These are phyloP conservation scores for Lachnellula occidentalis DNA, from an alignment of 2,329 filamentous ascomycete genomes.

Conservation along the genomic window DNA sequence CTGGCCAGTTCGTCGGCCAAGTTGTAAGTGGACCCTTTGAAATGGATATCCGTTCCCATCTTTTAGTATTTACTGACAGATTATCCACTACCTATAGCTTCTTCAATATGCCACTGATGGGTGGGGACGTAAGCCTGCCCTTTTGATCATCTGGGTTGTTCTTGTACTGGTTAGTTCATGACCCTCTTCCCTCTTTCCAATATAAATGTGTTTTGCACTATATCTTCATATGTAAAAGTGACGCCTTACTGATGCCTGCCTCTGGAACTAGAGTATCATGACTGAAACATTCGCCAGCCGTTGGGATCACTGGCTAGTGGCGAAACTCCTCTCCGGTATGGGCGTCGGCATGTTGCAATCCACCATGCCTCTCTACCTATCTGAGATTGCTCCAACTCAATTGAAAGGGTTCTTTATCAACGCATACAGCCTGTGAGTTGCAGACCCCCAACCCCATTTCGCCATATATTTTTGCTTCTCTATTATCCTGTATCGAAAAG, in stretches of 20 bases:
- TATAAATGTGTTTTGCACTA: too few species aligned
- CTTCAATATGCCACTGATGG: constrained; percentile 22
- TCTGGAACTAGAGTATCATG: constrained; percentile 12
- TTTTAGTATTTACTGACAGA: neutral
- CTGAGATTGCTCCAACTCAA: constrained; percentile 18
- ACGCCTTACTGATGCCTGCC: too few species aligned
- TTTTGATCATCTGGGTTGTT: constrained; percentile 31
- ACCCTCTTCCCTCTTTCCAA: too few species aligned
- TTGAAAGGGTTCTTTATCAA: constrained; percentile 17
- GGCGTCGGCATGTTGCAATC: constrained; percentile 21
- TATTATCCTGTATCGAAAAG: constrained; percentile 8
- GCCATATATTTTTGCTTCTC: neutral
- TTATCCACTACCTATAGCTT: constrained; percentile 1
- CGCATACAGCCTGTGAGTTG: constrained; percentile 15
- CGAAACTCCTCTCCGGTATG: constrained; percentile 18
- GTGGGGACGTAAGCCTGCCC: constrained; percentile 32
- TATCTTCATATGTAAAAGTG: too few species aligned
- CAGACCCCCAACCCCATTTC: too few species aligned
- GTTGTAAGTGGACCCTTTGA: constrained; percentile 22
- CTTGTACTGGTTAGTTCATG: constrained; percentile 20
- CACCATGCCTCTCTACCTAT: constrained; percentile 19
- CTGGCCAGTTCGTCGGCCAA: constrained; percentile 20
- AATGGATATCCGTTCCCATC: neutral
- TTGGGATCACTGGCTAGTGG: constrained; percentile 19
- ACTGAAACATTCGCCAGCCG: constrained; percentile 14